A percentile compares a stretch with the other conserved stretches of the same genome.
Conservation (phyloP, 768 basidiomycete species). For the Mycena chlorophos region DNA sequence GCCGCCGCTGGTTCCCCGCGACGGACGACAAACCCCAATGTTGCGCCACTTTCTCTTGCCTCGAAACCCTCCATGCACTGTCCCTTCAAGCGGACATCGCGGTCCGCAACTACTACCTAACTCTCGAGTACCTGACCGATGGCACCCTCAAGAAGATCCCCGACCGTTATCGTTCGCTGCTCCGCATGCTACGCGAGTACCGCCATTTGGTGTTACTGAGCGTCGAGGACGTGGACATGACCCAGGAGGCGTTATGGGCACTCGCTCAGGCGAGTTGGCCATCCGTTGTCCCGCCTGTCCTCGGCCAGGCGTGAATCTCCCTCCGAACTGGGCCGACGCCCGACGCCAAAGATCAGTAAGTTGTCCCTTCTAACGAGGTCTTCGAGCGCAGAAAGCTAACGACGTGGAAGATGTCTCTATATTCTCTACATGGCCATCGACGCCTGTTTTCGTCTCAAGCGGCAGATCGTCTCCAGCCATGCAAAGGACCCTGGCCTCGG, state of each 20-base stretch:
- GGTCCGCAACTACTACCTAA: conserved; percentile 21
- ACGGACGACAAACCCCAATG: conserved; percentile 20
- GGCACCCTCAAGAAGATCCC: conserved; percentile 6
- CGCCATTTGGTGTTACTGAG: conserved; percentile 9
- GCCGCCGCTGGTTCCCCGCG: conserved; percentile 21
- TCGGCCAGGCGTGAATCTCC: conserved; percentile 18
- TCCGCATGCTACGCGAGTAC: conserved; percentile 12
- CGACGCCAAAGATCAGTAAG: too few relatives aligned
- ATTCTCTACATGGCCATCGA: too few relatives aligned
- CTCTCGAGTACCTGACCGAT: conserved; percentile 12
- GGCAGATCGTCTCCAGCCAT: too few relatives aligned
- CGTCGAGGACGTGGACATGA: conserved; percentile 19
- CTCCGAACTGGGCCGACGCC: too few relatives aligned
- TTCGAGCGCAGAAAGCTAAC: too few relatives aligned
- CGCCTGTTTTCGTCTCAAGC: too few relatives aligned
- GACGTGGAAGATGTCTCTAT: too few relatives aligned
- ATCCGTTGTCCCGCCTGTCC: conserved; percentile 25
- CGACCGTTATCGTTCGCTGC: conserved; percentile 13
- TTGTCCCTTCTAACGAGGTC: too few relatives aligned
- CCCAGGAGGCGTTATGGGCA: neutral
- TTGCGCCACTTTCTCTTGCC: conserved; percentile 8
- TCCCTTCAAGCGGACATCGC: conserved; percentile 19
- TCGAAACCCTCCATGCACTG: conserved; percentile 13
- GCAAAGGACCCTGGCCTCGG: too few relatives aligned
- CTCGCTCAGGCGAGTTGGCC: conserved; percentile 11